Base-by-base conservation (phyloP, 208 protist species). In the Crithidia mellificae region DNA sequence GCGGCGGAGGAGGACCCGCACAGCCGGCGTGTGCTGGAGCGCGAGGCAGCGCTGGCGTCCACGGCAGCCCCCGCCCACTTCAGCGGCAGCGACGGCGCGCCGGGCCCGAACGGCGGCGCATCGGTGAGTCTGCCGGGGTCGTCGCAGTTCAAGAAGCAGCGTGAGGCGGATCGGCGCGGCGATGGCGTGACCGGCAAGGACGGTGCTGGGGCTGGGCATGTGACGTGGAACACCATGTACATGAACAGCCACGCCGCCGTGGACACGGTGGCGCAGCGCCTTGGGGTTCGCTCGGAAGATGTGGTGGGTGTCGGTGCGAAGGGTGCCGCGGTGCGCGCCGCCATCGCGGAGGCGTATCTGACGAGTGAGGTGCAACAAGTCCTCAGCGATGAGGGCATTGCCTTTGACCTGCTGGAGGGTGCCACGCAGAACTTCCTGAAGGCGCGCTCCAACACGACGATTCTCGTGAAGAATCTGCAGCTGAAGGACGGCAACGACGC, bases 241-340 rank as follows among this genome's bases (percentile, higher is more conserved):
- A 88, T 95, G 83, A 93, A 88, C 77, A 88, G 77, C 43, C 77
- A 84, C 70, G 77, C 90, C 2, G 90, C 90, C 7, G 90, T 95
- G 22, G 76, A 84, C 30, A 70, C 72, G 12, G 77, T 95, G 14
- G 90, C 90, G 17, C 70, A 87, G 73, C 74, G 80, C 20, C 63
- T 95, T n/a, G 83, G 81, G 9, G 77, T 95, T 22, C 57, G 72
- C 2, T 49, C 85, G 2, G 78, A 84, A 15, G 77, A 87, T 39
- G 72, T 95, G 8, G 85, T 95, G 20, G 74, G 76, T 11, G 85
- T 89, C 2, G 36, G 78, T 0, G 78, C 79, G 14, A 81, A 84
- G 53, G 90, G 90, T 29, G 83, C 96, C 11, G 97, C 97, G 11
- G 96, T 98, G 59, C 80, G 88, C 0, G 86, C 88, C 1, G 90